Conservation (phyloP, 768 basidiomycete genomes). For the Astraeus odoratus region DNA sequence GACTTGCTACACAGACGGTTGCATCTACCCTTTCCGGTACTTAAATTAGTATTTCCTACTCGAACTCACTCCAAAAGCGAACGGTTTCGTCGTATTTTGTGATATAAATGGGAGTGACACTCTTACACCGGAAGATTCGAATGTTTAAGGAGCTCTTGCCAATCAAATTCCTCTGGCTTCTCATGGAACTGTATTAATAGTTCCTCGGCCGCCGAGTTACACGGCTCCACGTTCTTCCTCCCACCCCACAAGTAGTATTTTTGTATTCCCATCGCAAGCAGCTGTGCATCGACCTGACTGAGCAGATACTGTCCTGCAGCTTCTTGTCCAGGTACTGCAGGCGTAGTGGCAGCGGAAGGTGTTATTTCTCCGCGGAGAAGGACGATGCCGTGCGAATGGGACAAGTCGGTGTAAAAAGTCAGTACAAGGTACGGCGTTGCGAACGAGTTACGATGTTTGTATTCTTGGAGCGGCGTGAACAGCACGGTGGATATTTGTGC, state of each 20-base stretch:
- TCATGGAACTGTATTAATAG: constrained; percentile 73
- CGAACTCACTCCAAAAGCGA: background rate
- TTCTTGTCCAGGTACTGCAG: constrained; percentile 27
- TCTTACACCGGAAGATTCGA: constrained; percentile 18
- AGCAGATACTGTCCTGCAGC: constrained; percentile 43
- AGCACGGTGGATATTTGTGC: constrained; percentile 68
- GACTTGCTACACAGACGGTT: too few species aligned
- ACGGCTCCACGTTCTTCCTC: constrained; percentile 5
- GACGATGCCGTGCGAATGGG: constrained; percentile 70
- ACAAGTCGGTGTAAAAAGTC: constrained; percentile 89
- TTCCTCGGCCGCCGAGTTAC: constrained; percentile 21
- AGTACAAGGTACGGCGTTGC: constrained; percentile 88
- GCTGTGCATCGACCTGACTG: constrained; percentile 75
- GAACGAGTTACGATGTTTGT: constrained; percentile 76
- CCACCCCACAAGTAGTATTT: constrained; percentile 73
- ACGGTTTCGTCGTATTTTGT: background rate
- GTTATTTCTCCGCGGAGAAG: constrained; percentile 91
- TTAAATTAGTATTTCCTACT: constrained; percentile 25
- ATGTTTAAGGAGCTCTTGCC: constrained; percentile 69
- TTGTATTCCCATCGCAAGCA: constrained; percentile 74
- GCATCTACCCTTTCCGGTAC: background rate
- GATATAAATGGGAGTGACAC: too few species aligned
- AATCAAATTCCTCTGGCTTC: constrained; percentile 65
- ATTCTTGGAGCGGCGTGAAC: constrained; percentile 92
- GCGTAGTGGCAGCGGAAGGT: constrained; percentile 42